Base-by-base conservation (phyloP, 805 yeast species). In the Monosporozyma servazzii region DNA sequence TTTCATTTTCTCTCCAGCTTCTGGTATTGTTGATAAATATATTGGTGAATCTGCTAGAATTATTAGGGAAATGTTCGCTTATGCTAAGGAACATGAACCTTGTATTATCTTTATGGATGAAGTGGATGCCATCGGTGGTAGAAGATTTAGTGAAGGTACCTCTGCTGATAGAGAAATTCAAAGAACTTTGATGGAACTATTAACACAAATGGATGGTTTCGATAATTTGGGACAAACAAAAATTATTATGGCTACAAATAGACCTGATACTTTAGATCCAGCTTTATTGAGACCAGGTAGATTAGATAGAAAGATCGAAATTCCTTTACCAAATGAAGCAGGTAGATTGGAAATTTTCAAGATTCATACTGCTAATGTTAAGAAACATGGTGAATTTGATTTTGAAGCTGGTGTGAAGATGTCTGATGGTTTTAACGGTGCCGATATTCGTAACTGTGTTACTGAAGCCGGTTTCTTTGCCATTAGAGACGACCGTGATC, bases 391-490 rank as follows among this genome's bases (percentile, higher is more conserved):
- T 56, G 98, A 93, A 59, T 86, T 93, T 69, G 99, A 93, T 73
- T 89, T 88, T 62, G 98, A 93, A 72, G 95, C 96, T 15, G 86
- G 88, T 36, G 98, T 91, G 40, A 93, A 93, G 74, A 93, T 93
- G 98, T 86, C 95, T 69, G 99, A 91, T 71, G 98, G 98, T 2
- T 93, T 93, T 73, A 91, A 91, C 71, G 99, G 99, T 74, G 98
- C 98, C 5, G 99, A 91, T 77, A 84, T 91, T 61, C 82, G 99
- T 70, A 91, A 91, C 67, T 96, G 93, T 53, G 79, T 90, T 33
- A 91, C 99, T n/a, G 99, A 91, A 73, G 96, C 97, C 27, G 99
- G 99, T 2, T 93, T 93, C 73, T 88, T 90, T 61, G 98, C 99
- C 50, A 93, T 93, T 61, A 81, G 99, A 72, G 97, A 93, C 65